These are phyloP conservation scores for Ophioceras dolichostomum DNA, from an alignment of 2,329 filamentous ascomycete genomes.

Conservation along the genomic window DNA sequence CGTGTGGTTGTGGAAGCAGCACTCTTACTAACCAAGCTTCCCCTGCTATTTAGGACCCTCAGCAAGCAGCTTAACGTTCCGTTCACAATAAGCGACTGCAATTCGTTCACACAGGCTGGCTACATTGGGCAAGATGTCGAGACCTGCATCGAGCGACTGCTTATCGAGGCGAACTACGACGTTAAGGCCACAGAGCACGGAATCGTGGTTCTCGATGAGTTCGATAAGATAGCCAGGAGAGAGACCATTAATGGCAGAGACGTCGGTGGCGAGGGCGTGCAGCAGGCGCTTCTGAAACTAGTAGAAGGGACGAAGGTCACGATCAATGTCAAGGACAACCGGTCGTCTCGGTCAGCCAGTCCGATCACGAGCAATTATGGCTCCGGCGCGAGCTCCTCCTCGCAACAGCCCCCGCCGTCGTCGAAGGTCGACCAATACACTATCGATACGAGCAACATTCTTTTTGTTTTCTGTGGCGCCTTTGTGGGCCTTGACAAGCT, in stretches of 20 bases:
- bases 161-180: slow-evolving; percentile 86
- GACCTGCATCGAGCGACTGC: slow-evolving; percentile 77
- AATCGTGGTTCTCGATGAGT: slow-evolving; percentile 92
- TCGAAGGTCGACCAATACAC: slow-evolving; percentile 52
- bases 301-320: slow-evolving; percentile 93
- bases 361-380: slow-evolving; percentile 42
- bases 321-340: slow-evolving; percentile 73
- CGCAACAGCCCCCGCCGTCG: slow-evolving; percentile 25
- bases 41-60: slow-evolving; percentile 78
- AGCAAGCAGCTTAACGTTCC: slow-evolving; percentile 90
- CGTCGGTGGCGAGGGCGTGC: slow-evolving; percentile 90
- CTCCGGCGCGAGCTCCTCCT: slow-evolving; percentile 26
- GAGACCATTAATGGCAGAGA: slow-evolving; percentile 85
- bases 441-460: slow-evolving; percentile 87
- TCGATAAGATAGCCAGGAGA: slow-evolving; percentile 89
- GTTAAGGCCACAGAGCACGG: slow-evolving; percentile 74
- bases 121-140: slow-evolving; percentile 99
- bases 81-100: slow-evolving; percentile 92
- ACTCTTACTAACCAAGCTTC: no score
- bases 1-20: no score
- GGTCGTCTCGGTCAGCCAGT: slow-evolving; percentile 39
- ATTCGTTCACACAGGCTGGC: slow-evolving; percentile 88
- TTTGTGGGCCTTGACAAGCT: slow-evolving; percentile 88
- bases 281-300: slow-evolving; percentile 90
- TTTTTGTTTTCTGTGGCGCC: slow-evolving; percentile 93